These are phyloP conservation scores for Colletotrichum higginsianum DNA, from an alignment of 2,329 filamentous ascomycete species.

Conservation along the genomic window DNA sequence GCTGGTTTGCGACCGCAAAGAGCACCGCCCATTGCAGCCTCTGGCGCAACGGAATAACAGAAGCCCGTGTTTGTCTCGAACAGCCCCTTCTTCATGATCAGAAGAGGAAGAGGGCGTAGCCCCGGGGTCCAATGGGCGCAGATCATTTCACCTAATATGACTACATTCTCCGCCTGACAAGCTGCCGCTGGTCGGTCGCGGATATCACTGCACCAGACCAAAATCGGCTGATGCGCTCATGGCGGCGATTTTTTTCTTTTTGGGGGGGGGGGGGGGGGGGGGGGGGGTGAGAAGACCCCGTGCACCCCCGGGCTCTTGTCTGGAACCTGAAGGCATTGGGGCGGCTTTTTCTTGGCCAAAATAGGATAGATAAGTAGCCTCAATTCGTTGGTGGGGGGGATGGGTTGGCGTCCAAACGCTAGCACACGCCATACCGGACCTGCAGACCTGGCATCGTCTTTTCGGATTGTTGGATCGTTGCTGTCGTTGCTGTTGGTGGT, in stretches of 20 bases:
- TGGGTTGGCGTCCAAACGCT: slow-evolving; percentile 33
- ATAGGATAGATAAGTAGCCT: slow-evolving; percentile 1
- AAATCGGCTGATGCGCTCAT: slow-evolving; percentile 23
- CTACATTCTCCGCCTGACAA: slow-evolving; percentile 40
- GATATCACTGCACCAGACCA: slow-evolving; percentile 26
- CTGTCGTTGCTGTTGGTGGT: too few species aligned
- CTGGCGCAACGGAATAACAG: neutral
- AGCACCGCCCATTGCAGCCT: neutral
- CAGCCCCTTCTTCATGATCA: neutral
- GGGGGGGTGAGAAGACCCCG: slow-evolving; percentile 5
- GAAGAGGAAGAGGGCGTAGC: neutral
- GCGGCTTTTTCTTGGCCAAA: neutral
- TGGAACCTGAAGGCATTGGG: slow-evolving; percentile 14
- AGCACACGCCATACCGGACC: slow-evolving; percentile 39
- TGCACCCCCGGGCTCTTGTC: slow-evolving; percentile 11
- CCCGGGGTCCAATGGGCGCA: slow-evolving; percentile 18
- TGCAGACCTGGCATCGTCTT: slow-evolving; percentile 34
- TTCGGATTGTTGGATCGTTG: neutral
- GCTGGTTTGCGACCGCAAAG: neutral
- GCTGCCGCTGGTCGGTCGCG: slow-evolving; percentile 35
- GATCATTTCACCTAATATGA: slow-evolving; percentile 40
- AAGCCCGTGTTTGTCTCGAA: slow-evolving; percentile 25
- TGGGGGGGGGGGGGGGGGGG: neutral
- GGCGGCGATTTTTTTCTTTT: neutral
- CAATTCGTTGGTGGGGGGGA: slow-evolving; percentile 10